Conservation (phyloP, 345 rosid species). For the Rhodamnia argentea region DNA sequence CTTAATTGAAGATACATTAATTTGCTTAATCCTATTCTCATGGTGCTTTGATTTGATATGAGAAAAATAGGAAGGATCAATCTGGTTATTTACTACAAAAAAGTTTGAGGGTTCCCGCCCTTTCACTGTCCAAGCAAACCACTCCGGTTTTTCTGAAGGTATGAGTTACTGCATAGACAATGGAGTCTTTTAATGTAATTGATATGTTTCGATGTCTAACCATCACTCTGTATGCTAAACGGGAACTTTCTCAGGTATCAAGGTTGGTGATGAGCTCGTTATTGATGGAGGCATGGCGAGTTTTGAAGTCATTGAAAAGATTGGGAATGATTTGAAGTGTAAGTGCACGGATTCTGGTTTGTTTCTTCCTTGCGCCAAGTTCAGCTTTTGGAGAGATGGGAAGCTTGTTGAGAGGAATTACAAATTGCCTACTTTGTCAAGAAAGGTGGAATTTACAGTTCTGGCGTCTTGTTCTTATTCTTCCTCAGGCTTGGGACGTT, state of each 20-base stretch:
- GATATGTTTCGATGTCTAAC: neutral
- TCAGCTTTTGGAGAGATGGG: slow-evolving; percentile 66
- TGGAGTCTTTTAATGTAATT: neutral
- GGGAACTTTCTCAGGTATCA: slow-evolving; percentile 22
- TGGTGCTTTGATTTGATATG: neutral
- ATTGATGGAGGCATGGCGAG: slow-evolving; percentile 79
- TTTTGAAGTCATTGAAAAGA: slow-evolving; percentile 53
- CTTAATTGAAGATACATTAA: neutral
- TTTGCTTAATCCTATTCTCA: neutral
- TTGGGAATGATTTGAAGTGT: slow-evolving; percentile 46
- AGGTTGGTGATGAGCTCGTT: slow-evolving; percentile 59
- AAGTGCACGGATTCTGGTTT: slow-evolving; percentile 59
- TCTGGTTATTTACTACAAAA: slow-evolving; percentile 48
- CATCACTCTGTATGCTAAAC: neutral
- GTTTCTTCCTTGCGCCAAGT: slow-evolving; percentile 61
- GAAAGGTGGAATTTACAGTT: slow-evolving; percentile 26
- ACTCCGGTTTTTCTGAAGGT: slow-evolving; percentile 66
- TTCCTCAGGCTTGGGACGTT: neutral
- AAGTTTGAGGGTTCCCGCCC: slow-evolving; percentile 41
- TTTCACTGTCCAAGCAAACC: slow-evolving; percentile 52
- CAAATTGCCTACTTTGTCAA: slow-evolving; percentile 43
- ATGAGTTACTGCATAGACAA: neutral
- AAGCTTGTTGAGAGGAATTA: slow-evolving; percentile 31
- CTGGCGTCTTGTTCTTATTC: neutral
- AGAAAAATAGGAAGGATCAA: slow-evolving; percentile 44